Base-by-base conservation (phyloP, 768 basidiomycete genomes). In the Tulasnella calospora region DNA sequence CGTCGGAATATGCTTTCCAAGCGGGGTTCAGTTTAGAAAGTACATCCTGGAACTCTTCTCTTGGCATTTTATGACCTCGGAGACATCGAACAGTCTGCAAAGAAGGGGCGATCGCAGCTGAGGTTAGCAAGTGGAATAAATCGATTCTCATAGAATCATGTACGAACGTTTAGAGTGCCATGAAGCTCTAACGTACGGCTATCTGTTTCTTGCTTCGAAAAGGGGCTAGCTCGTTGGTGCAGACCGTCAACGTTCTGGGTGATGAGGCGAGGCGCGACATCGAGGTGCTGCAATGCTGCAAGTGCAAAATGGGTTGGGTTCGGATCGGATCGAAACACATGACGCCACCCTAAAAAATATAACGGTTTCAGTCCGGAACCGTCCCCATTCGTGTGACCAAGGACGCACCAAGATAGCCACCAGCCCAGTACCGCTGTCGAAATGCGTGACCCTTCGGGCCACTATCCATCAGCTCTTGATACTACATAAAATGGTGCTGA, bases 241-340 rank as follows among this genome's bases (percentile, higher is more conserved):
- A 99, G 89, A 2, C 95, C 96, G 82, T 99, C 97, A n/a, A 99
- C 96, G 83, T 88, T 84, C 84, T 92, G 92, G 0, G 97, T 99
- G 80, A 98, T 90, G 41, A 96, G 83, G 36, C 86, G 85, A 30
- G 87, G 84, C 27, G 93, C 86, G 74, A 90, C 84, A 3, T 88
- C 88, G 12, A 92, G 84, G 80, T 94, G 86, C 82, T 94, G 92
- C 71, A 98, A 86, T 2, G 95, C 94, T 7, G 94, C 92, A 36
- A 99, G 85, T 12, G 94, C 92, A 81, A 89, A 94, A 83, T 99
- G 97, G 0, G 93, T 96, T 5, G 94, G 91, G 81, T 98, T 98
- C 5, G 96, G 94, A 70, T 88, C 87, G 0, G 96, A 88, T 73
- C 92, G 89, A n/a, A 92, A 89, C 41, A 98, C 92, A 15, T 92